Base-by-base conservation (phyloP, 2,329 filamentous ascomycete species). In the Pseudogymnoascus sp. region DNA sequence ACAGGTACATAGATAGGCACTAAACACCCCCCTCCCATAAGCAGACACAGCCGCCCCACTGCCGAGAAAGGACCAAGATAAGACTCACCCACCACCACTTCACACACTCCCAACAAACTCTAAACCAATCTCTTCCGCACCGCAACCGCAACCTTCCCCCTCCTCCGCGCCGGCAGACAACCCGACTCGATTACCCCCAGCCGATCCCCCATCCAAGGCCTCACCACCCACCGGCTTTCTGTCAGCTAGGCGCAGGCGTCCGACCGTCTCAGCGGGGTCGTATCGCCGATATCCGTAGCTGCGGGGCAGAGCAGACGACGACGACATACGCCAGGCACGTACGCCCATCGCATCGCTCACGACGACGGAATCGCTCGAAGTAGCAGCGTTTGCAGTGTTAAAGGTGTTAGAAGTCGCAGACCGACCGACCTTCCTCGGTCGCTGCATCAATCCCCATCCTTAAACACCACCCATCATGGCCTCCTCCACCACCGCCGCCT, bases 11-110 rank as follows among this genome's bases (percentile, higher is more conserved):
- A n/a, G n/a, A n/a, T n/a, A n/a, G n/a, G n/a, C n/a, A n/a, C n/a
- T n/a, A n/a, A n/a, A n/a, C n/a, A n/a, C n/a, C n/a, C 11, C 43
- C 18, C 38, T 15, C 43, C 43, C 43, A 53, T 53, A 33, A 33
- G 25, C 28, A 53, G n/a, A 53, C 22, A 28, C 4, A 7, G 8
- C 47, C 47, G 47, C 28, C 47, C 47, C 47, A 53, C 47, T 33
- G 47, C 47, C 47, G 47, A 33, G 28, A 53, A 53, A 33, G 47
- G n/a, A 53, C 47, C 47, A 53, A 53, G 47, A 33, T 53, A 53
- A 53, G 47, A 53, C 47, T 53, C 47, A 53, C 47, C 41, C 41
- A 47, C 47, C 47, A 53, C 47, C 39, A 43, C 18, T 11, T 18
- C 25, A 36, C 47, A 53, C 47, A n/a, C 43, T 41, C 41, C 25